Conservation (phyloP, 2,329 filamentous ascomycete genomes). For the Ceratocystis eucalypticola region DNA sequence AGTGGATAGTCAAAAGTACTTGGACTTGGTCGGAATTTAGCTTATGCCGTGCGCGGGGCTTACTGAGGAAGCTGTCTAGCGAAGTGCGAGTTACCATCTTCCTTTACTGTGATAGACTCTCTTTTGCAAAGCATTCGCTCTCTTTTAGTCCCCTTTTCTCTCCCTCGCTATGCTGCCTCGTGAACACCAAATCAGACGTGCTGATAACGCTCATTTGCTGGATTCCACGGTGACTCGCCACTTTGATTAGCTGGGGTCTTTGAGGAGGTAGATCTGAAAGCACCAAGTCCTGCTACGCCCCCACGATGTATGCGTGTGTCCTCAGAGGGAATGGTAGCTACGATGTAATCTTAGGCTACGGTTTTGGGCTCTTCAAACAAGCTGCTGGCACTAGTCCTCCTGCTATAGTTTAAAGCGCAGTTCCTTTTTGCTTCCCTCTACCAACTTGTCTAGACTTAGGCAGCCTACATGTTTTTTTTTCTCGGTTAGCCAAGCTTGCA, state of each 20-base stretch:
- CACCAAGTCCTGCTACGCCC: too few relatives aligned
- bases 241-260: too few relatives aligned
- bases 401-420: neutral
- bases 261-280: too few relatives aligned
- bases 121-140: neutral
- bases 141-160: neutral
- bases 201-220: neutral
- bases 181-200: neutral
- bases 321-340: neutral
- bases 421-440: neutral
- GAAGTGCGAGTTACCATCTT: neutral
- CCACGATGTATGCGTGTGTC: neutral
- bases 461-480: neutral
- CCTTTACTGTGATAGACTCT: neutral
- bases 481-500: neutral
- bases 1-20: neutral
- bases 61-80: neutral
- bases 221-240: neutral
- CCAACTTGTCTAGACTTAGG: too few relatives aligned
- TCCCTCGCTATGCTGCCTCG: neutral
- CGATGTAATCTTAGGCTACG: neutral
- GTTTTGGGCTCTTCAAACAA: neutral
- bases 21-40: neutral
- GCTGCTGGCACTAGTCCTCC: neutral
- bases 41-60: neutral